phyloP scores from a whole-genome alignment of 2,329 filamentous ascomycete genomes.

The Ambrosiella cleistominuta region DNA sequence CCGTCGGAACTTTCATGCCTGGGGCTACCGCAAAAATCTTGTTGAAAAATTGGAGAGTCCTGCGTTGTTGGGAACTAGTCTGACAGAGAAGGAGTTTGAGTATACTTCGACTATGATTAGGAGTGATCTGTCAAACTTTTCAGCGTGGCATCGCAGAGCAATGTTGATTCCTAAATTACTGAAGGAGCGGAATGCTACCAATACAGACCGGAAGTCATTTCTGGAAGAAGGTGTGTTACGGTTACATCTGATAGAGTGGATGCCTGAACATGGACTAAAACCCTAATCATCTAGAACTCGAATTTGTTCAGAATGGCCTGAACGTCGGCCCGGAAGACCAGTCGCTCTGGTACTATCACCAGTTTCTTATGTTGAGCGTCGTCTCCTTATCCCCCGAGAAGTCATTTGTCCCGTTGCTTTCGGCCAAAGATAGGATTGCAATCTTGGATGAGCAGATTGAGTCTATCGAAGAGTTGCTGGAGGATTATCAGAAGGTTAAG shows the following conservation, averaged over 20 bases:
- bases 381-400: conserved; percentile 30
- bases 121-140: conserved; percentile 83
- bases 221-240: conserved; percentile 44
- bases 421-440: conserved; percentile 38
- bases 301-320: conserved; percentile 56
- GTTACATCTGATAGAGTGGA: not conserved
- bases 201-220: conserved; percentile 45
- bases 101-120: conserved; percentile 85
- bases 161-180: conserved; percentile 66
- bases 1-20: conserved; percentile 87
- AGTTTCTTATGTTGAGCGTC: conserved; percentile 61
- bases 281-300: conserved; percentile 39
- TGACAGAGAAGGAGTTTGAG: conserved; percentile 65
- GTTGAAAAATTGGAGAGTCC: conserved; percentile 55
- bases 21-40: conserved; percentile 73
- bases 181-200: conserved; percentile 48
- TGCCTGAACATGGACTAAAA: not conserved
- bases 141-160: conserved; percentile 84
- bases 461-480: conserved; percentile 48
- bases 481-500: conserved; percentile 45
- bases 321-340: conserved; percentile 88
- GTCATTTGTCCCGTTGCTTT: conserved; percentile 48
- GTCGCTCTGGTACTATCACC: conserved; percentile 93
- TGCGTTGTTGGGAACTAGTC: conserved; percentile 34
- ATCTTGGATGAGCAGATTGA: conserved; percentile 57